These are phyloP conservation scores for Lodderomyces jiufengensis DNA, from an alignment of 1,139 yeast genomes.

Conservation along the genomic window DNA sequence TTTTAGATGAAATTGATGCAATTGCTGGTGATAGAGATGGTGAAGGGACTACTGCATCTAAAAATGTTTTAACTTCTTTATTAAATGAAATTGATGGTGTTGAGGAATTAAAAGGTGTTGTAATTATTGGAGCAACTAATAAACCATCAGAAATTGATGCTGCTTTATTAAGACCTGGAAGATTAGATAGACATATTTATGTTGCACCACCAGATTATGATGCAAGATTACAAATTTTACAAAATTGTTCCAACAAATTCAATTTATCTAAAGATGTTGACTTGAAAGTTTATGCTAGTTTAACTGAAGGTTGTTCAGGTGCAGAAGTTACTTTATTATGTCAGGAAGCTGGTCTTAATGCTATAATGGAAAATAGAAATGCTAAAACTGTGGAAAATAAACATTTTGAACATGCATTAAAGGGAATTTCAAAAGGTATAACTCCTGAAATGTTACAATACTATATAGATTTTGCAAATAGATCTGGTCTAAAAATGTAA, in stretches of 20 bases:
- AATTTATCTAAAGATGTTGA: slow-evolving; percentile 43
- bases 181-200: slow-evolving; percentile 87
- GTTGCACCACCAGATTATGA: slow-evolving; percentile 85
- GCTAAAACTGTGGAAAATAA: slow-evolving; percentile 50
- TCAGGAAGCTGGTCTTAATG: slow-evolving; percentile 92
- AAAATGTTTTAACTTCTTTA: slow-evolving; percentile 81
- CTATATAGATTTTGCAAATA: slow-evolving; percentile 61
- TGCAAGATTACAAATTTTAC: slow-evolving; percentile 74
- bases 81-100: slow-evolving; percentile 95
- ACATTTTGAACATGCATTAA: slow-evolving; percentile 73
- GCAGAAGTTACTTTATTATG: slow-evolving; percentile 90
- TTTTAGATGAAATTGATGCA: slow-evolving; percentile 95
- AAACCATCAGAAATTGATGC: slow-evolving; percentile 91
- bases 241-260: slow-evolving; percentile 59
- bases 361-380: slow-evolving; percentile 72
- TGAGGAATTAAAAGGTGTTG: slow-evolving; percentile 88
- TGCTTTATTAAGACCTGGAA: slow-evolving; percentile 89
- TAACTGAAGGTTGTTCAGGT: slow-evolving; percentile 95
- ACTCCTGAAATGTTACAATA: slow-evolving; percentile 80
- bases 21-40: slow-evolving; percentile 67
- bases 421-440: slow-evolving; percentile 69
- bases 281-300: slow-evolving; percentile 42
- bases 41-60: slow-evolving; percentile 69
- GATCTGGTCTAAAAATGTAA: slow-evolving; percentile 34
- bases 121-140: slow-evolving; percentile 92